Evolutionary conservation across 2,329 filamentous ascomycete genomes (phyloP).

Genomic region (Myriosclerotinia duriaeana): DNA sequence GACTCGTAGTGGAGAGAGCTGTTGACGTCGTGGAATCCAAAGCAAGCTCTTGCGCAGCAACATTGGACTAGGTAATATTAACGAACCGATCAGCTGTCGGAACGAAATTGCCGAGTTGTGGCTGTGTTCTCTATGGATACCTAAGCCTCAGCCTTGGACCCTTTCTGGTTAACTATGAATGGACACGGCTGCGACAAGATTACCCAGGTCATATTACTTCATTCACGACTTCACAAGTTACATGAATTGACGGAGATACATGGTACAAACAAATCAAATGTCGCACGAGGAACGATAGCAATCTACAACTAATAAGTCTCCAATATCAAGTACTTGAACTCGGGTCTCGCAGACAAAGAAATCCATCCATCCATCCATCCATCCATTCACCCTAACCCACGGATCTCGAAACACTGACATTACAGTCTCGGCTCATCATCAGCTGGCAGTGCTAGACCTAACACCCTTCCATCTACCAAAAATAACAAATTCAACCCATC

Average conservation of each 20-base stretch:
- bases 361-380: not conserved
- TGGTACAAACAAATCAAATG: not conserved
- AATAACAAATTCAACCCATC: not conserved
- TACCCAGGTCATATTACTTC: not conserved
- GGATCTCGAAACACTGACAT: slow-evolving; percentile 16
- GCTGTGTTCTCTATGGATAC: not conserved
- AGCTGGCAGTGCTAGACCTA: not conserved
- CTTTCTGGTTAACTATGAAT: not conserved
- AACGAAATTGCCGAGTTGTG: slow-evolving; percentile 2
- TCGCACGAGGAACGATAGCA: not conserved
- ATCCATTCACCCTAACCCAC: not conserved
- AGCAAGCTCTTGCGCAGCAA: not conserved
- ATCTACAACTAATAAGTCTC: not conserved
- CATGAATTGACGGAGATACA: not conserved
- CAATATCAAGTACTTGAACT: not conserved
- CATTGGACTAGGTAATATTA: not conserved
- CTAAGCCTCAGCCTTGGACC: slow-evolving; percentile 6
- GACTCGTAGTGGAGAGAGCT: too few relatives aligned
- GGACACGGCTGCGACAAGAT: slow-evolving; percentile 4
- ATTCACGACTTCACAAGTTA: not conserved
- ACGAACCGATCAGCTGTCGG: slow-evolving; percentile 6
- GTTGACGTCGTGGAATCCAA: not conserved
- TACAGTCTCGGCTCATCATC: not conserved
- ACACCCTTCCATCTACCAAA: not conserved
- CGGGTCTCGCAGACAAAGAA: slow-evolving; percentile 11